These are phyloP conservation scores for Cordyceps sp. DNA, from an alignment of 2,329 filamentous ascomycete species.

Conservation along the genomic window DNA sequence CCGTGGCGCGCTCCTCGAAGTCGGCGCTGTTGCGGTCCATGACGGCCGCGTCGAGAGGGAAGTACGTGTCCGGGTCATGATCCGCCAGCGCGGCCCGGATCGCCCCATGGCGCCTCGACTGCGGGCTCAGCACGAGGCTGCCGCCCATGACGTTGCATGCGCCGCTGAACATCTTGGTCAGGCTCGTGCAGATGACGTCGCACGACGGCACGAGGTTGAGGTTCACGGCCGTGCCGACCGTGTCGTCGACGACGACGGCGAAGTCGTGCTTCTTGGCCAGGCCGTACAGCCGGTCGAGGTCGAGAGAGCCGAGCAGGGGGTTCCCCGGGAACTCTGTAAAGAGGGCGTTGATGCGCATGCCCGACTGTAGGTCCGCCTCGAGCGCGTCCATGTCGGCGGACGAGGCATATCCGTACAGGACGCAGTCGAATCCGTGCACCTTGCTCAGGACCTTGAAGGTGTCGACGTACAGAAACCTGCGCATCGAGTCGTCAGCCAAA, in stretches of 20 bases:
- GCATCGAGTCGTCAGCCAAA: not conserved
- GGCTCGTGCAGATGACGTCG: constrained; percentile 30
- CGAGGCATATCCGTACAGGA: constrained; percentile 25
- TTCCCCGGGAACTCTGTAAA: constrained; percentile 27
- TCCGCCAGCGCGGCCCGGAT: constrained; percentile 10
- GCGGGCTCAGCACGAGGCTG: constrained; percentile 25
- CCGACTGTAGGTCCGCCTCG: constrained; percentile 17
- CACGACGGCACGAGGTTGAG: constrained; percentile 26
- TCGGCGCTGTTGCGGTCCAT: constrained; percentile 22
- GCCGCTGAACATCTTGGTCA: constrained; percentile 40
- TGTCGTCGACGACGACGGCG: constrained; percentile 26
- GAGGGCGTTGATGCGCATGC: constrained; percentile 22
- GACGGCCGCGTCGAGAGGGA: constrained; percentile 9
- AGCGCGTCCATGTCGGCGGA: constrained; percentile 22
- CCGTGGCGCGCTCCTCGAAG: constrained; percentile 17
- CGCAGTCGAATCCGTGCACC: constrained; percentile 13
- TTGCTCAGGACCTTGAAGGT: constrained; percentile 13
- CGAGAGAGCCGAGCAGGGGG: constrained; percentile 12
- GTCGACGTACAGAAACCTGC: constrained; percentile 12
- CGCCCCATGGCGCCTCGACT: constrained; percentile 15
- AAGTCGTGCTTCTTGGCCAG: constrained; percentile 20
- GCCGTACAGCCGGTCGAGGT: constrained; percentile 10
- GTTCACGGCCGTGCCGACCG: constrained; percentile 25
- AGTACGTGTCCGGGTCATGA: constrained; percentile 9
- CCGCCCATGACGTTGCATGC: constrained; percentile 36